Base-by-base conservation (phyloP, 306 rosid species). In the Canavalia ensiformis region DNA sequence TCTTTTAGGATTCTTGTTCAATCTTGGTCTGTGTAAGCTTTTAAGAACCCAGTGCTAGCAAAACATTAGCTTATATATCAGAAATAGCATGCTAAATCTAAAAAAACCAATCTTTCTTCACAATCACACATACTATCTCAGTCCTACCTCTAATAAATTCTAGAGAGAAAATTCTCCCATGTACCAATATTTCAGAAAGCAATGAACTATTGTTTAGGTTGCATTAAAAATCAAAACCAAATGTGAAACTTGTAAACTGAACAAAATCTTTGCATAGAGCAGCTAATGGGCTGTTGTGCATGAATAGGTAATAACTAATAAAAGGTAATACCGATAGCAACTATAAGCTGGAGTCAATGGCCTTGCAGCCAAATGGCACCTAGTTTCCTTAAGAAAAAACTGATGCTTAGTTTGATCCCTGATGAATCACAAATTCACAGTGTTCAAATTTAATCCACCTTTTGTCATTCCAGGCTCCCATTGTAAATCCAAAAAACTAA, bases 151-250 rank as follows among this genome's bases (percentile, higher is more conserved):
- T 34, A 35, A 31, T 45, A 41, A 81, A 76, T 63, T 55, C 59
- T 64, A 64, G 55, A 29, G 76, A 69, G 62, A 37, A 47, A 71
- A 45, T 50, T 72, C 62, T 63, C 63, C 82, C 42, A 37, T 37
- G 70, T 7, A 6, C 31, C 49, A 13, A 13, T 64, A 37, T 4
- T 39, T 64, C 70, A 64, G 28, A 70, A 75, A 51, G 25, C 8
- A 8, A 7, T 28, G 57, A 62, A 45, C 47, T 68, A 54, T 63
- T 63, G 58, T 54, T 76, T 72, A 49, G 81, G 57, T 42, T 18
- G 66, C 72, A 11, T 76, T 54, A 62, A 49, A 64, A 64, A 65
- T 73, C 52, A 83, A 70, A 75, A 78, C 39, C 78, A 67, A 49
- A 82, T 60, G 59, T 44, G 78, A 60, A 77, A 50, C 76, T 77